Evolutionary conservation across 257 asterid genomes (phyloP), one percentile per base, ranked within the genome.

Genomic region (Forsythia suspensa): DNA sequence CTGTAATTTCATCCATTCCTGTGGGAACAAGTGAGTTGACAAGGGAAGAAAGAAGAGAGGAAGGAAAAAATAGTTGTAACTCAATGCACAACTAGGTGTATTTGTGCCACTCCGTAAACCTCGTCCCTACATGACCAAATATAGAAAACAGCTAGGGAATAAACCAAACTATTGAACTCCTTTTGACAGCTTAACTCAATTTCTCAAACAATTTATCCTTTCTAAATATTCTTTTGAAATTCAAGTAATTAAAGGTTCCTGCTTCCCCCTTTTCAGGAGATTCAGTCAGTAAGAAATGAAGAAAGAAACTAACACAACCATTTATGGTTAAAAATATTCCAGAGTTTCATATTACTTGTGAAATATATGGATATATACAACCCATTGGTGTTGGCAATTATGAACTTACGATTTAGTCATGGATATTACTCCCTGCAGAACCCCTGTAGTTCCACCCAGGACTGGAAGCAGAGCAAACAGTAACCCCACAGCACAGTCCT

Each of bases 401-500:
- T 24, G 40, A 79, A 85, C 99, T 86, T 88, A 96, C 99, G 94
- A 92, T 84, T 96, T 96, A 76, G 98, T 91, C 98, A 96, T 96
- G 86, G 99, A 96, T 75, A 94, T 85, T 29, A 89, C 87, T 77
- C 99, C 99, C 79, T 94, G 97, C 86, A 96, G 84, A 83, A 94
- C 90, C 82, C 97, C 98, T 9, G 97, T 90, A 77, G 95, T 96
- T 84, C 99, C 99, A 80, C 99, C 99, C 75, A 96, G 90, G 73
- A 96, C 96, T 73, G 99, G 99, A 84, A 96, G 98, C 84, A 96
- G 86, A 63, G 99, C 98, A 81, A 96, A 96, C 75, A 96, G 86
- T 89, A 96, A 89, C 70, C 99, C 99, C 83, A 96, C 98, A 51
- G 99, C 99, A 87, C 99, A 96, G 77, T 96, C 99, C 99, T 96